A percentile compares a stretch with the other conserved stretches of the same genome.
phyloP scores from a whole-genome alignment of 176 grass and related monocot species.

The Oryza officinalis region DNA sequence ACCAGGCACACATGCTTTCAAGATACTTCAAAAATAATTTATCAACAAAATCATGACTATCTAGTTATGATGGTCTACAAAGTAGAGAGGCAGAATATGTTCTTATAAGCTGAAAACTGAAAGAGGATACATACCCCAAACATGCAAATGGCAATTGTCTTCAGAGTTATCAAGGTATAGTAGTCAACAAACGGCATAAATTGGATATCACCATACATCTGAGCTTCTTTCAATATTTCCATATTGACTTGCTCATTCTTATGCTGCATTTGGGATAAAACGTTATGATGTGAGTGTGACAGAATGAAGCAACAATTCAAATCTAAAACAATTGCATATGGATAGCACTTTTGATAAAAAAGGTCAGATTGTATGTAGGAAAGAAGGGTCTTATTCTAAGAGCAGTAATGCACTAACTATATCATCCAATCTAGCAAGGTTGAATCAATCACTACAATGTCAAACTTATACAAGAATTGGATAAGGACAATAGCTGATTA shows the following conservation, averaged over 20 bases:
- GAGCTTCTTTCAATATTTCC: not conserved
- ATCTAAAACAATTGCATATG: not conserved
- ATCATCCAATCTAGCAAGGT: not conserved
- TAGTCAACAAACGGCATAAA: constrained; percentile 97
- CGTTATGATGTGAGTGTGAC: not conserved
- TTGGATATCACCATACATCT: constrained; percentile 62
- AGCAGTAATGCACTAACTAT: not conserved
- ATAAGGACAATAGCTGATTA: not conserved
- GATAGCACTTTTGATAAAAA: not conserved
- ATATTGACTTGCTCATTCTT: not conserved
- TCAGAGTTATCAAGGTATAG: constrained; percentile 84
- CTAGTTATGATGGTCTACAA: not conserved
- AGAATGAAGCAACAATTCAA: not conserved
- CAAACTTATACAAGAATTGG: not conserved
- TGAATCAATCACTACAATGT: not conserved
- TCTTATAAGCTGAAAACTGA: constrained; percentile 28
- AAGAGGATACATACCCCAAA: constrained; percentile 73
- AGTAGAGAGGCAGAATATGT: constrained; percentile 11
- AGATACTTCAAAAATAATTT: not conserved
- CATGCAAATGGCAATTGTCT: constrained; percentile 69
- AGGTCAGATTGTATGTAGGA: not conserved
- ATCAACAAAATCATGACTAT: not conserved
- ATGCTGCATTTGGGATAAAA: not conserved
- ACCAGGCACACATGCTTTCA: not conserved
- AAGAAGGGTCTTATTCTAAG: not conserved